A percentile compares a stretch with the other conserved stretches of the same genome.
Evolutionary conservation across 176 grass and related monocot species (phyloP).

Genomic region (Juncus inflexus): DNA sequence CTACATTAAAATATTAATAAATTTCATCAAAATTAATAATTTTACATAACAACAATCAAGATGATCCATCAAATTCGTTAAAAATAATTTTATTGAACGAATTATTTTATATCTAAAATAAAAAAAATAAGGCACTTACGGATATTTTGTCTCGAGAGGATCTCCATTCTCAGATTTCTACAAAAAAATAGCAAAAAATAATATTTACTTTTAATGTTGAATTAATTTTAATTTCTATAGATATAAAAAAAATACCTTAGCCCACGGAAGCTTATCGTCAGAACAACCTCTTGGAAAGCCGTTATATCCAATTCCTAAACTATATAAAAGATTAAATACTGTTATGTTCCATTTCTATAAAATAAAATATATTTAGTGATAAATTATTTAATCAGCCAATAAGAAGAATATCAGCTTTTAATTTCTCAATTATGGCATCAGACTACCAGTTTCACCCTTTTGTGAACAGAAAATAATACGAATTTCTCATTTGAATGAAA

Average conservation of each 20-base stretch:
- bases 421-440: too few relatives aligned
- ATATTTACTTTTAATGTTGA: neutral
- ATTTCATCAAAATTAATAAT: too few relatives aligned
- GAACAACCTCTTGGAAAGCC: constrained; percentile 99
- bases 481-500: neutral
- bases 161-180: constrained; percentile 84
- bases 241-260: constrained; percentile 53
- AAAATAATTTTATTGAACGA: neutral
- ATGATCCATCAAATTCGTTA: too few relatives aligned
- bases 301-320: constrained; percentile 88
- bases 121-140: constrained; percentile 55
- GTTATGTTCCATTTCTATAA: too few relatives aligned
- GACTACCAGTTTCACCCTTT: too few relatives aligned
- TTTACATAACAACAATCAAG: too few relatives aligned
- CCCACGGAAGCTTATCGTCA: constrained; percentile 94
- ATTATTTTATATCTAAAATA: neutral
- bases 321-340: too few relatives aligned
- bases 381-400: too few relatives aligned
- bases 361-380: too few relatives aligned
- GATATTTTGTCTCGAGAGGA: constrained; percentile 87
- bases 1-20: constrained; percentile 23
- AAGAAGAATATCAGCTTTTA: too few relatives aligned
- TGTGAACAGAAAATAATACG: too few relatives aligned
- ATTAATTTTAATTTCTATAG: neutral
- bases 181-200: constrained; percentile 25